These are phyloP conservation scores for Neurospora sp. DNA, from an alignment of 495 filamentous ascomycete species.

Conservation along the genomic window DNA sequence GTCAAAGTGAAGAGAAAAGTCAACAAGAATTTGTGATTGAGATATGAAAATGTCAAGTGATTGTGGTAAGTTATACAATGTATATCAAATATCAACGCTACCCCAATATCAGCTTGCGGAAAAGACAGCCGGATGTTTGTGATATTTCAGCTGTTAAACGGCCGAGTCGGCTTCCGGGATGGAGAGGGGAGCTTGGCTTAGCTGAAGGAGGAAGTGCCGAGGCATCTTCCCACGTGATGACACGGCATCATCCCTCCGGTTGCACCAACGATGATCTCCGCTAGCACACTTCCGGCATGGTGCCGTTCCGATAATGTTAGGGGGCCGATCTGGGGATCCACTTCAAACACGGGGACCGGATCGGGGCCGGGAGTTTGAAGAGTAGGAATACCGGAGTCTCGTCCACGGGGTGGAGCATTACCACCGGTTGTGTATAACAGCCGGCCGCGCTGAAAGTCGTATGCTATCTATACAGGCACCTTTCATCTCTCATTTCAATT, in stretches of 20 bases:
- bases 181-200: not conserved
- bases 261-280: not conserved
- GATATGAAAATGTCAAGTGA: not conserved
- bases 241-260: not conserved
- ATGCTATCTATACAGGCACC: no score
- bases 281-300: not conserved
- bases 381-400: not conserved
- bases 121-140: conserved; percentile 1
- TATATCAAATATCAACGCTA: not conserved
- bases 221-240: conserved; percentile 3
- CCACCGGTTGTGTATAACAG: no score
- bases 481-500: no score
- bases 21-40: not conserved
- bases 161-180: not conserved
- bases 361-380: not conserved
- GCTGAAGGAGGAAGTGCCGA: not conserved
- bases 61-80: not conserved
- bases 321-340: not conserved
- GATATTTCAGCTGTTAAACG: conserved; percentile 1
- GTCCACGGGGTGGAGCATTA: not conserved
- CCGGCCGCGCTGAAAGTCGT: no score
- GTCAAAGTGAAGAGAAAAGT: not conserved
- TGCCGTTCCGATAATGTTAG: not conserved
- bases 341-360: not conserved
- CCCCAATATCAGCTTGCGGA: not conserved